These are phyloP conservation scores for Candida incommunis DNA, from an alignment of 805 yeast genomes.

Conservation along the genomic window DNA sequence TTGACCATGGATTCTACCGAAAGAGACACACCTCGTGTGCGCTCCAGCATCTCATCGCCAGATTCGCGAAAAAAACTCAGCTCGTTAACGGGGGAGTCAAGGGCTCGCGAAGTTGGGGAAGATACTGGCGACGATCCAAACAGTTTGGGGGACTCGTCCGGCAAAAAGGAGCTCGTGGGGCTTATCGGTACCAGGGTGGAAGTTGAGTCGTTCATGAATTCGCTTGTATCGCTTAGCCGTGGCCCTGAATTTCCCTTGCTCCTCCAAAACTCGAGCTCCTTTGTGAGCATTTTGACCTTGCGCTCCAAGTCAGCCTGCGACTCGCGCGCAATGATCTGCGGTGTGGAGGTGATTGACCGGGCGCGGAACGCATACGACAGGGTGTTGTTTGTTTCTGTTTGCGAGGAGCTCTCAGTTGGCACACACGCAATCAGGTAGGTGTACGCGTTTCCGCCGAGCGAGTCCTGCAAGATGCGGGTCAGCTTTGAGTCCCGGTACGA, in stretches of 20 bases:
- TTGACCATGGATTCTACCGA: constrained; percentile 1
- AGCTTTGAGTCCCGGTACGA: constrained; percentile 55
- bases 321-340: not conserved
- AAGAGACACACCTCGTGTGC: not conserved
- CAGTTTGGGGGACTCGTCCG: not conserved
- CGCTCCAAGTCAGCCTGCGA: not conserved
- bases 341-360: not conserved
- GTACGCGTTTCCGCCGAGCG: constrained; percentile 77
- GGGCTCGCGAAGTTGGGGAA: not conserved
- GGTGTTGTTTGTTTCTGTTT: constrained; percentile 1
- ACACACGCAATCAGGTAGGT: constrained; percentile 83
- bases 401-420: not conserved
- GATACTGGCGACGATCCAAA: not conserved
- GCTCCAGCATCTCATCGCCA: not conserved
- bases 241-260: not conserved
- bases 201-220: not conserved
- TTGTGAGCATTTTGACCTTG: not conserved
- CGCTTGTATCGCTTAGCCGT: too few relatives aligned
- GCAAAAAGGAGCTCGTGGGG: not conserved
- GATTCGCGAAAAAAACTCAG: not conserved
- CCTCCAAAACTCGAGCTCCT: not conserved
- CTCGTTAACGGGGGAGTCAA: not conserved
- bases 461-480: constrained; percentile 66
- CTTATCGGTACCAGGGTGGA: not conserved
- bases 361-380: not conserved